phyloP scores from a whole-genome alignment of 176 grass and related monocot genomes.

The Triticum aestivum region IWGSC_CS_RefSeq_v2.1 NC_057812.1:640199310-640199809 shows the following conservation, averaged over 20 bases:
- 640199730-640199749: background rate
- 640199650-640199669: background rate
- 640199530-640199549: background rate
- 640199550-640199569: background rate
- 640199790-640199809: background rate
- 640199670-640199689: background rate
- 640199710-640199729: conserved; percentile 17
- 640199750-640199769: conserved; percentile 12
- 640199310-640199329: too few relatives aligned
- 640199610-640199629: background rate
- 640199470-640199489: too few relatives aligned
- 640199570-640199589: conserved; percentile 22
- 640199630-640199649: background rate
- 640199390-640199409: too few relatives aligned
- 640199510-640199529: background rate
- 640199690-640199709: conserved; percentile 33
- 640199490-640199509: background rate
- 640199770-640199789: conserved; percentile 3
- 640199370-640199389: too few relatives aligned
- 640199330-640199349: too few relatives aligned
- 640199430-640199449: too few relatives aligned
- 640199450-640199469: too few relatives aligned
- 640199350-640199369: too few relatives aligned
- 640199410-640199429: too few relatives aligned
- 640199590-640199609: conserved; percentile 3